A percentile compares a stretch with the other conserved stretches of the same genome.
These are phyloP conservation scores for Xylariales sp. DNA, from an alignment of 2,329 filamentous ascomycete species.

Conservation along the genomic window DNA sequence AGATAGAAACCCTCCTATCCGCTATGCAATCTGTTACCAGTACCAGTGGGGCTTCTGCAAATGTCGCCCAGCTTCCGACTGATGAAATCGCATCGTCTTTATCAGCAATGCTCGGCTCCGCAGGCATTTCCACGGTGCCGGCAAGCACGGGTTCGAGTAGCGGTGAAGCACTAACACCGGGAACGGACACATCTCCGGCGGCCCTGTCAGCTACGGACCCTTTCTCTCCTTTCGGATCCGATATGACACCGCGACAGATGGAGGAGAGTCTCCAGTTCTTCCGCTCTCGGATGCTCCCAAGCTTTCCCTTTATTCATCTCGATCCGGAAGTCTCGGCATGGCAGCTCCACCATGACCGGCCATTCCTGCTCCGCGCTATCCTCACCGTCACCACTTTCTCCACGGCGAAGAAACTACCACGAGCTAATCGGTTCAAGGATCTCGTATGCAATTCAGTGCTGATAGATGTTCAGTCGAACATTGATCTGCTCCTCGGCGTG, in stretches of 20 bases:
- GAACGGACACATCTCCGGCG: no score
- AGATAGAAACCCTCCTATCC: slow-evolving; percentile 26
- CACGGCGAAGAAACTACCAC: slow-evolving; percentile 18
- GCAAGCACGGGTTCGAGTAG: background rate
- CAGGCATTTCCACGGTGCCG: background rate
- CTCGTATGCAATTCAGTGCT: no score
- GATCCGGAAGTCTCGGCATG: slow-evolving; percentile 18
- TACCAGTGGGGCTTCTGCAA: slow-evolving; percentile 7
- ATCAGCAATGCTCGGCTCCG: no score
- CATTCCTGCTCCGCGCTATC: slow-evolving; percentile 31
- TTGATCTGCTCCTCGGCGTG: slow-evolving; percentile 30
- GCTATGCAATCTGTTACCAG: slow-evolving; percentile 20
- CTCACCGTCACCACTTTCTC: slow-evolving; percentile 26
- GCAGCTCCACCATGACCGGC: slow-evolving; percentile 25
- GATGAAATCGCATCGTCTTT: background rate
- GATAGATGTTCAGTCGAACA: no score
- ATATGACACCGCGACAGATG: slow-evolving; percentile 8
- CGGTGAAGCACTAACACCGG: background rate
- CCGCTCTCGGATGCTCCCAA: slow-evolving; percentile 26
- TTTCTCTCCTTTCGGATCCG: slow-evolving; percentile 6
- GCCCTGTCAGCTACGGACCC: no score
- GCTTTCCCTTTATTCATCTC: slow-evolving; percentile 29
- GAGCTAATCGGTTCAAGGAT: no score
- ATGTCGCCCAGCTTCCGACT: slow-evolving; percentile 7
- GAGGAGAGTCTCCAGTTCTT: slow-evolving; percentile 22